phyloP scores from a whole-genome alignment of 2,329 filamentous ascomycete genomes.

The Pseudopithomyces maydicus region DNA sequence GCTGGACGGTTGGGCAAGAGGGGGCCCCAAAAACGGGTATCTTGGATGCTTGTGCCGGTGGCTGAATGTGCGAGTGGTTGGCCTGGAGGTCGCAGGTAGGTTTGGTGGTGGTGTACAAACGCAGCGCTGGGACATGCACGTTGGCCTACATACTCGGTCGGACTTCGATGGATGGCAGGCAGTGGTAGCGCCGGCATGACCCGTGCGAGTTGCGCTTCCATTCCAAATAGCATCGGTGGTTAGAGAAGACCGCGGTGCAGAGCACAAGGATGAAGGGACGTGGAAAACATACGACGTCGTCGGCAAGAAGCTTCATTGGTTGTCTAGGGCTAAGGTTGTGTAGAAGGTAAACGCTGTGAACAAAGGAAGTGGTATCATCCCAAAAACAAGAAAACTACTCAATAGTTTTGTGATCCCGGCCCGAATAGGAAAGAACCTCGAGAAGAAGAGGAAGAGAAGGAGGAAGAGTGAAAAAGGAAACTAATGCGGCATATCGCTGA shows the following conservation, averaged over 20 bases:
- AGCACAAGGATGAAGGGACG: background rate
- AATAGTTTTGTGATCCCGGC: background rate
- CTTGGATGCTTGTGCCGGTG: background rate
- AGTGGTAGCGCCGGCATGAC: background rate
- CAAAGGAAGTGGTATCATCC: conserved; percentile 5
- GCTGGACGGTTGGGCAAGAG: background rate
- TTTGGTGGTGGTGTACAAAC: background rate
- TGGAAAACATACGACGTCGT: background rate
- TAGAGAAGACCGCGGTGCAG: background rate
- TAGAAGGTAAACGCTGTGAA: background rate
- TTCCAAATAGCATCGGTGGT: background rate
- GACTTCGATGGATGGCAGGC: background rate
- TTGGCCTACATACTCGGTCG: background rate
- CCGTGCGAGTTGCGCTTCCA: background rate
- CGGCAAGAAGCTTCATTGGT: background rate
- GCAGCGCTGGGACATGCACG: background rate
- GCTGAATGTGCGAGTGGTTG: background rate
- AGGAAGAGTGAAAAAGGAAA: background rate
- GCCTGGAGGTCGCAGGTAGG: background rate
- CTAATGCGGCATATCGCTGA: conserved; percentile 1
- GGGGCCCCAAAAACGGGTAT: background rate
- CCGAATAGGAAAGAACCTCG: background rate
- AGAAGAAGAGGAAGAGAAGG: too few species aligned
- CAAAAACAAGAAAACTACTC: conserved; percentile 3
- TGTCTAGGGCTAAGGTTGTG: background rate